Evolutionary conservation across 192 early-diverging fungal species (phyloP), one percentile per base, ranked within the genome.

Genomic region (Radiomyces spectabilis): DNA sequence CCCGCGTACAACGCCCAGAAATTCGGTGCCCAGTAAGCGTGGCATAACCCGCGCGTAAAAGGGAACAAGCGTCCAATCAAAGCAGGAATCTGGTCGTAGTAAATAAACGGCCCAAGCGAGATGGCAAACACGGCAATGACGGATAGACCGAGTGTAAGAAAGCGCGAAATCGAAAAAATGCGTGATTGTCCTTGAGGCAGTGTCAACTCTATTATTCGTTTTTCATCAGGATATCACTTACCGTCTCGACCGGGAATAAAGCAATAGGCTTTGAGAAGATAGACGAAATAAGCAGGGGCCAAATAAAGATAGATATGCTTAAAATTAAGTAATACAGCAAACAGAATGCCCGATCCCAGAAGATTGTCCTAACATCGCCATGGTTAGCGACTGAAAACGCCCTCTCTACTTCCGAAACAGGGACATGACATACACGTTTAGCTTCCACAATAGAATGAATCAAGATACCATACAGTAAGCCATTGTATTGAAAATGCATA

Each of bases 401-500:
- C n/a, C n/a, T n/a, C n/a, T n/a, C n/a, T n/a, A n/a, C n/a, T n/a
- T n/a, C n/a, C n/a, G n/a, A n/a, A n/a, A n/a, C n/a, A n/a, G n/a
- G 41, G 21, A 15, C n/a, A 7, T 30, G 18, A 19, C 47, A 50
- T 45, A 81, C 86, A 73, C 86, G 76, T 45, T 79, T 74, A 5
- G 87, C 80, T 47, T 87, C 77, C 5, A 76, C 78, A 7, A 96
- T 67, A 10, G 91, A 92, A 25, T 84, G 75, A 22, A 96, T 59
- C 43, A 93, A 73, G 25, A 98, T 79, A 5, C 95, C 95, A 51
- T 88, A 92, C 34, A 97, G 60, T 40, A 91, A 80, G 10, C 91
- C 95, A 66, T 98, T 98, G 78, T 98, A 98, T 67, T 98, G 95
- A 57, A 98, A 98, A 71, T 98, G 95, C 45, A 83, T 73, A 46